Base-by-base conservation (phyloP, 2,329 filamentous ascomycete genomes). In the Colletotrichum tanaceti region DNA sequence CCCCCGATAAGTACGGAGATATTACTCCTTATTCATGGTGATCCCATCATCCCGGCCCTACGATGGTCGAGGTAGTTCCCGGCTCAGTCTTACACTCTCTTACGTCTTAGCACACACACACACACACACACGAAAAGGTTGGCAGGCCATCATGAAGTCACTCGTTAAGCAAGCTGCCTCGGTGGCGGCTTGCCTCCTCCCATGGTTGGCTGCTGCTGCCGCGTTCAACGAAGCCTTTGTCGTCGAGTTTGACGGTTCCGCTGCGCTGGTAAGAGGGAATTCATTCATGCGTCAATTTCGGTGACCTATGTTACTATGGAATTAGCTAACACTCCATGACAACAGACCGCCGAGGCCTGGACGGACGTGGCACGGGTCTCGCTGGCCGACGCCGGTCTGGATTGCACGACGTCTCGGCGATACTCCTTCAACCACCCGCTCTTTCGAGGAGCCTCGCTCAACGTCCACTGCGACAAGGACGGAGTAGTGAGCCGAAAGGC, bases 371-470 rank as follows among this genome's bases (percentile, higher is more conserved):
- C 61, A 4, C 50, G 58, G 16, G 18, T 16, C n/a, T 63, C 59
- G 1, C 52, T 67, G 14, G 44, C 64, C 10, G 13, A 4, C 4
- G 43, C 44, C 5, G 64, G 64, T 2, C 10, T 63, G 3, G 58
- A 53, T 16, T 67, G 64, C 24, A 67, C 28, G 9, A 52, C 52
- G 4, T 63, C 58, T 5, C 43, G 10, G 13, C 50, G 64, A 11
- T 58, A 50, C 20, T 28, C 52, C 14, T 67, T 67, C 35, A 63
- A 24, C 7, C 58, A 67, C 24, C 3, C 44, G 16, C 50, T 67
- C 3, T 67, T 67, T 11, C 20, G 58, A 14, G 64, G 64, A 5
- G 58, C 50, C 3, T 67, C 64, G 0, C 63, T 63, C 64, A 44
- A 63, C 4, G 22, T 67, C 5, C 20, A 39, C n/a, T 67, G 64